Conservation (phyloP, 1,284 basidiomycete species). For the Microbotryum violaceum region DNA sequence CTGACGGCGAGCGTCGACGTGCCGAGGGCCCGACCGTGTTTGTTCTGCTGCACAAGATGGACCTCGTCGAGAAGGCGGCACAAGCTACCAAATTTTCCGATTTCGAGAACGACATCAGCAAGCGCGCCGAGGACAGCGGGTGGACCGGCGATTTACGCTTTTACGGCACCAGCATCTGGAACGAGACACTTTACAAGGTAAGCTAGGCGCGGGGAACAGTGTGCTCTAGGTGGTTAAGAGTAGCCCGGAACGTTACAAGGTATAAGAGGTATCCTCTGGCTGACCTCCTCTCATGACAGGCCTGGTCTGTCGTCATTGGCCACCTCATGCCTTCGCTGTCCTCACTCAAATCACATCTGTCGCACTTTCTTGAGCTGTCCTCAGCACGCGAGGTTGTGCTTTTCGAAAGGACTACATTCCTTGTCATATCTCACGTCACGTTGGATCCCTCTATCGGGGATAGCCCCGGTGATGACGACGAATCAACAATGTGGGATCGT, state of each 20-base stretch:
- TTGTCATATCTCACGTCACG: conserved; percentile 58
- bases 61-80: conserved; percentile 46
- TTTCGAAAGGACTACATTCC: conserved; percentile 94
- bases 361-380: conserved; percentile 73
- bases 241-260: neutral
- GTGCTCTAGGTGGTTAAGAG: neutral
- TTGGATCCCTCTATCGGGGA: neutral
- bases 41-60: conserved; percentile 98
- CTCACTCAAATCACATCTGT: conserved; percentile 77
- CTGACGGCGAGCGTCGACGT: neutral
- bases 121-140: conserved; percentile 28
- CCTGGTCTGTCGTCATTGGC: conserved; percentile 96
- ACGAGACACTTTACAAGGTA: conserved; percentile 93
- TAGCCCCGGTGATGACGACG: conserved; percentile 30
- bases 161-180: conserved; percentile 96
- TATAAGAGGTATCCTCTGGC: neutral
- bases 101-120: conserved; percentile 22
- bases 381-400: conserved; percentile 88
- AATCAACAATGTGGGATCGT: conserved; percentile 46
- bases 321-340: conserved; percentile 89
- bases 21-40: conserved; percentile 40
- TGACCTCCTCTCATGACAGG: conserved; percentile 48
- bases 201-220: conserved; percentile 27
- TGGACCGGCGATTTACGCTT: conserved; percentile 34
- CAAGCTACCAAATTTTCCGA: conserved; percentile 49